These are phyloP conservation scores for Nemania sp. DNA, from an alignment of 2,329 filamentous ascomycete species.

Conservation along the genomic window DNA sequence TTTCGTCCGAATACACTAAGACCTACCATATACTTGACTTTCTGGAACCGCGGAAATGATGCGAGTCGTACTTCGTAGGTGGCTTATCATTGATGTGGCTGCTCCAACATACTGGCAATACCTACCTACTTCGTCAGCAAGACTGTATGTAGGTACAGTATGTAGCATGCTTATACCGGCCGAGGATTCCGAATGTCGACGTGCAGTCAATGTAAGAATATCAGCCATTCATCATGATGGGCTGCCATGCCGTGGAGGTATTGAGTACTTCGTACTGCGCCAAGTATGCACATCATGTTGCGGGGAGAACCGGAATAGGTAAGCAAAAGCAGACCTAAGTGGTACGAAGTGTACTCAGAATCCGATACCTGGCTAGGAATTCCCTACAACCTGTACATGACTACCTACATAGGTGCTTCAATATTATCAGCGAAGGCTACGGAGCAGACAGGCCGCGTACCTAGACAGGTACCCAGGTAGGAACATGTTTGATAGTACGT, in stretches of 20 bases:
- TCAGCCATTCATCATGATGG: slow-evolving; percentile 7
- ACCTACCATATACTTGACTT: background rate
- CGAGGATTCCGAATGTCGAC: slow-evolving; percentile 1
- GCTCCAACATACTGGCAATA: slow-evolving; percentile 2
- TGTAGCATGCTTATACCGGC: background rate
- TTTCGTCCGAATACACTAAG: slow-evolving; percentile 6
- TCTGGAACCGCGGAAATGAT: slow-evolving; percentile 20
- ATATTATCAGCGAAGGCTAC: too few species aligned
- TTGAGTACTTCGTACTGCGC: background rate
- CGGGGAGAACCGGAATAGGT: slow-evolving; percentile 13
- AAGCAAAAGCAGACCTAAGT: slow-evolving; percentile 2
- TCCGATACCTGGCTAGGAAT: background rate
- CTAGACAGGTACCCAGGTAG: too few species aligned
- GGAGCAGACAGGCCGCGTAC: too few species aligned
- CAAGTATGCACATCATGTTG: slow-evolving; percentile 18
- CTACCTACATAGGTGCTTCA: background rate
- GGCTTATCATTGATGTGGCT: slow-evolving; percentile 20
- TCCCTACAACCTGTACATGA: background rate
- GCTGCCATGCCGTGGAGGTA: slow-evolving; percentile 3
- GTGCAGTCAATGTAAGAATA: background rate
- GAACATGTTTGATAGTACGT: background rate
- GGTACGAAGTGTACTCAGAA: background rate
- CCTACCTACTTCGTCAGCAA: too few species aligned
- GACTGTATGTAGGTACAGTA: too few species aligned
- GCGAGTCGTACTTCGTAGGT: slow-evolving; percentile 19